These are phyloP conservation scores for Babjeviella inositovora DNA, from an alignment of 805 yeast genomes.

Conservation along the genomic window DNA sequence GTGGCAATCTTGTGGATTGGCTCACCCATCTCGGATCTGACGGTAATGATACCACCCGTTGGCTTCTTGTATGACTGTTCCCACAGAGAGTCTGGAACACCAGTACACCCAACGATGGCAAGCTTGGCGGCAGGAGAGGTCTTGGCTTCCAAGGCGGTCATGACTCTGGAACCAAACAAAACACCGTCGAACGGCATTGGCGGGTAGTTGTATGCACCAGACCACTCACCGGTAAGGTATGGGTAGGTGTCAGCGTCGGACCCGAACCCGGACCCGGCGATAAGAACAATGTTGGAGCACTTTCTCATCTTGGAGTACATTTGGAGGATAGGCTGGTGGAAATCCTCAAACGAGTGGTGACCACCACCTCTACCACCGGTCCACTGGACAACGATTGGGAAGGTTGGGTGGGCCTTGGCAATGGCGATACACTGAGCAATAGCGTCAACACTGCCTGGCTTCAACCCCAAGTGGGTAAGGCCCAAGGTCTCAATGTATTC, in stretches of 20 bases:
- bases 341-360: slow-evolving; percentile 97
- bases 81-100: slow-evolving; percentile 85
- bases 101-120: slow-evolving; percentile 80
- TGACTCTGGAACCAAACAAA: slow-evolving; percentile 88
- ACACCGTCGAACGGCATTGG: slow-evolving; percentile 99
- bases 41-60: slow-evolving; percentile 94
- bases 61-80: slow-evolving; percentile 88
- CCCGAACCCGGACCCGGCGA: slow-evolving; percentile 99
- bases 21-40: slow-evolving; percentile 98
- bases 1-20: slow-evolving; percentile 98
- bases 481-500: slow-evolving; percentile 92
- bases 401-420: slow-evolving; percentile 88
- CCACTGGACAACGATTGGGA: slow-evolving; percentile 98
- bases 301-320: slow-evolving; percentile 93
- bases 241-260: slow-evolving; percentile 95
- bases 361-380: slow-evolving; percentile 99
- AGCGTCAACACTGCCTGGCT: slow-evolving; percentile 95
- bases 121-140: slow-evolving; percentile 89
- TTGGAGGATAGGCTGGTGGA: slow-evolving; percentile 93
- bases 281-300: slow-evolving; percentile 72
- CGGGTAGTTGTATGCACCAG: slow-evolving; percentile 74
- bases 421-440: slow-evolving; percentile 74
- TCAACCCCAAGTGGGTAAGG: slow-evolving; percentile 84
- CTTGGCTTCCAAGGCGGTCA: slow-evolving; percentile 93
- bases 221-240: slow-evolving; percentile 95